Base-by-base conservation (phyloP, 2,329 filamentous ascomycete species). In the Penicillium sp. region DNA sequence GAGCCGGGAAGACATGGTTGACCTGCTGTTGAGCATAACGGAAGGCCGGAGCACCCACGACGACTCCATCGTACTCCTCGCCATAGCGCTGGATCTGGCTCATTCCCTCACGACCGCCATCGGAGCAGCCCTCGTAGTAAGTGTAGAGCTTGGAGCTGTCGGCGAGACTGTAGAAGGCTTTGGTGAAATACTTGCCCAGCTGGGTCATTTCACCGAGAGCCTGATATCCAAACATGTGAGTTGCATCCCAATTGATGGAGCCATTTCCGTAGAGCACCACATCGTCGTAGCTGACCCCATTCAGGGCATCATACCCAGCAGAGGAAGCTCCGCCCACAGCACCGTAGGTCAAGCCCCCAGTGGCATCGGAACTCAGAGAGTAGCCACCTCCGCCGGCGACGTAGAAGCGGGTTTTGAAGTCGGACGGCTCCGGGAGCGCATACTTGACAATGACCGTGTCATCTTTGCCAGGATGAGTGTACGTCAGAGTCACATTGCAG, bases 101-200 rank as follows among this genome's bases (percentile, higher is more conserved):
- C 71, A 72, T 72, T n/a, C 74, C 76, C 61, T 79, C 73, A 37
- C 76, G 70, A 1, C 76, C 77, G 18, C 77, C 77, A 44, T 80
- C 76, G 9, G 76, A 79, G 60, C 77, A 80, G 3, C 76, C 77
- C 52, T 77, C 71, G 54, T 75, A 80, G 63, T 79, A 80, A 4
- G 75, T 65, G 46, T 66, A 66, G 41, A 67, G 13, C 49, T 64
- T 67, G 25, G 51, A 43, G 34, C 46, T 46, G 33, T 50, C 44
- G n/a, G 53, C 48, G 40, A 59, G 44, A 35, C 60, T 63, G 57
- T 73, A 76, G 58, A 76, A 68, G 8, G 65, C 66, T 33, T 63
- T 65, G 4, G 73, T 67, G 28, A 76, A 64, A 39, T 66, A 61
- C 56, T 76, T 76, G 18, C 73, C 74, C 9, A 77, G 59, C 7